Evolutionary conservation across 2,329 filamentous ascomycete genomes (phyloP).

Genomic region (Hirsutella rhossiliensis): DNA sequence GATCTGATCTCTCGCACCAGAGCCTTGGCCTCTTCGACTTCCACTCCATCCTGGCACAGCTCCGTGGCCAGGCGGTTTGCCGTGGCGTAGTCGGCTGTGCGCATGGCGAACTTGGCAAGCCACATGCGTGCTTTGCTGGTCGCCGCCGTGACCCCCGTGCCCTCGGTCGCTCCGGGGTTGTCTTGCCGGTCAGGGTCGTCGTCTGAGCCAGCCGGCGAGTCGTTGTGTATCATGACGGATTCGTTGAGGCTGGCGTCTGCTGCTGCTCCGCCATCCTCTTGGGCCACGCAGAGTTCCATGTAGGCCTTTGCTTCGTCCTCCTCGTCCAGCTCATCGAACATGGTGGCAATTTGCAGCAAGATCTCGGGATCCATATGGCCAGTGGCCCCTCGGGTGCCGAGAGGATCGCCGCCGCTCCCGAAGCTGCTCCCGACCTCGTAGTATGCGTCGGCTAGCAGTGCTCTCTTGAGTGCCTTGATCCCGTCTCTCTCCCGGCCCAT

Average conservation of each 20-base stretch:
- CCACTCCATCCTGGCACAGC: slow-evolving; percentile 87
- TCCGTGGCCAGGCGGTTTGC: slow-evolving; percentile 78
- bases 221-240: slow-evolving; percentile 42
- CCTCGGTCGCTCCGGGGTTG: slow-evolving; percentile 25
- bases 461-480: slow-evolving; percentile 90
- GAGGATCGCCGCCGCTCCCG: slow-evolving; percentile 30
- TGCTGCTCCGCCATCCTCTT: slow-evolving; percentile 62
- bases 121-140: slow-evolving; percentile 90
- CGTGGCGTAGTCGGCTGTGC: slow-evolving; percentile 59
- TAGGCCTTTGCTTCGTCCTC: slow-evolving; percentile 75
- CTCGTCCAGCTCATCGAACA: slow-evolving; percentile 74
- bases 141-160: slow-evolving; percentile 78
- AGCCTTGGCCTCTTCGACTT: slow-evolving; percentile 94
- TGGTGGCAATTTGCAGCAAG: slow-evolving; percentile 74
- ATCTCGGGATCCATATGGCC: slow-evolving; percentile 77
- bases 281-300: slow-evolving; percentile 91
- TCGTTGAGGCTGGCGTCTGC: slow-evolving; percentile 31
- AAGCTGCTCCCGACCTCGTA: slow-evolving; percentile 56
- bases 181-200: slow-evolving; percentile 23
- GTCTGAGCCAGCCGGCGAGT: slow-evolving; percentile 31
- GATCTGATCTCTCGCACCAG: slow-evolving; percentile 77
- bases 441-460: slow-evolving; percentile 76
- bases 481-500: slow-evolving; percentile 81
- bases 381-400: slow-evolving; percentile 36
- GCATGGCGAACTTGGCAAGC: slow-evolving; percentile 76